Evolutionary conservation across 2,329 filamentous ascomycete species (phyloP), one percentile per base, ranked within the genome.

Genomic region (Pyricularia grisea): DNA sequence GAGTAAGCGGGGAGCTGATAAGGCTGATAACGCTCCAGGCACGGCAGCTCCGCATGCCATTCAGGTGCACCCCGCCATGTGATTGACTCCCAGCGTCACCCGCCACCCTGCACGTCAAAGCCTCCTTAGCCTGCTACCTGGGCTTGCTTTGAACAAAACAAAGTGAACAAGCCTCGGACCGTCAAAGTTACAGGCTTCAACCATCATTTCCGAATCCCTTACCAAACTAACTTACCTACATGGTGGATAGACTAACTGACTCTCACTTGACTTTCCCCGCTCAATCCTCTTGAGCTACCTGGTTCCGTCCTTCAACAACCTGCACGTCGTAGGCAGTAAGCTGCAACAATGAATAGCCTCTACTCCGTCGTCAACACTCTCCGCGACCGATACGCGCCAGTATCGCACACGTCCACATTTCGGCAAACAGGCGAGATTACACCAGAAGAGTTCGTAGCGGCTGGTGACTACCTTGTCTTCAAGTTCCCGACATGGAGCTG

Each of bases 401-500:
- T 97, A 75, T 89, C 88, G 70, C 90, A 97, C 79, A 96, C 89
- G 68, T 98, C 94, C 3, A 98, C 92, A 72, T 99, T 99, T 81
- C 92, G 94, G 74, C 87, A 88, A 75, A 97, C 94, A 4, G 95
- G 95, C 73, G 92, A 98, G 82, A 95, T 99, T 80, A 98, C 94
- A 0, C 94, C 94, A 23, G 94, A 97, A 77, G 95, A 99, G 84
- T 99, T 99, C 79, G 85, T 97, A 67, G 90, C 92, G 4, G 95
- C 95, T 3, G 95, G 95, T 74, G 95, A 99, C 82, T 99, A 98
- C 79, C 89, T 99, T 55, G 94, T 97, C 76, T 97, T 96, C 88
- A 98, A 97, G 83, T 99, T 99, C 81, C 95, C 94, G 10, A 97
- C 94, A 70, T 99, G 95, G 95, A 91, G 92, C 67, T 99, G 95